These are phyloP conservation scores for Polychaeton citri DNA, from an alignment of 2,329 filamentous ascomycete species.

Conservation along the genomic window DNA sequence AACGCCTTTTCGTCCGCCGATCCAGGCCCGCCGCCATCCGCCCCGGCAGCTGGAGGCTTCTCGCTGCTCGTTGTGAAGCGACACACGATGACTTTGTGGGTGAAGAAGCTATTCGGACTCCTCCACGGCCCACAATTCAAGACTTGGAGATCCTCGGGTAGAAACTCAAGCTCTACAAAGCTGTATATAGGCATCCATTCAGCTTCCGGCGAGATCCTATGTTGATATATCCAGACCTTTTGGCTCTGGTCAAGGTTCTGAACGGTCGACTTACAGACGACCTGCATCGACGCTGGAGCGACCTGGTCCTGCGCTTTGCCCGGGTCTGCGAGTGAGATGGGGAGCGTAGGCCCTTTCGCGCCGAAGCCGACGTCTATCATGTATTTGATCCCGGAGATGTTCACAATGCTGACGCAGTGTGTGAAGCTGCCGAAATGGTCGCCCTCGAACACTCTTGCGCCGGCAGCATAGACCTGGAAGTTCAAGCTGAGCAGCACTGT, in stretches of 20 bases:
- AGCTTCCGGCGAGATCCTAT: conserved; percentile 21
- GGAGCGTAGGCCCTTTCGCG: conserved; percentile 45
- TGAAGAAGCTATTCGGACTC: conserved; percentile 38
- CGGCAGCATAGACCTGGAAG: conserved; percentile 29
- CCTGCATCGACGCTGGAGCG: conserved; percentile 20
- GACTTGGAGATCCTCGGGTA: conserved; percentile 45
- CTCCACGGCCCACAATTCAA: conserved; percentile 45
- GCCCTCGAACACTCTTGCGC: conserved; percentile 19
- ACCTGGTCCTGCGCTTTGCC: too few species aligned
- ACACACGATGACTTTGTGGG: conserved; percentile 39
- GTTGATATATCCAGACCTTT: conserved; percentile 31
- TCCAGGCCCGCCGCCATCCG: too few species aligned
- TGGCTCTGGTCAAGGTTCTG: conserved; percentile 13
- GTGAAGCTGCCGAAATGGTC: conserved; percentile 13
- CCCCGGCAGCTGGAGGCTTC: too few species aligned
- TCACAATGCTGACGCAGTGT: conserved; percentile 32
- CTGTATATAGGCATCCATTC: conserved; percentile 50
- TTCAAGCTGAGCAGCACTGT: conserved; percentile 39
- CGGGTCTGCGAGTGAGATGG: conserved; percentile 41
- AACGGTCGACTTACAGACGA: conserved; percentile 6
- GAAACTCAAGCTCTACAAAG: conserved; percentile 52
- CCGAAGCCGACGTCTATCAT: conserved; percentile 53
- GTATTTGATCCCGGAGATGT: conserved; percentile 35
- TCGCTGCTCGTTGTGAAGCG: too few species aligned
- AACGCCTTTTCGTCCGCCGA: too few species aligned